Conservation (phyloP, 371 early-diverging fungal species). For the Coemansia linderi region DNA sequence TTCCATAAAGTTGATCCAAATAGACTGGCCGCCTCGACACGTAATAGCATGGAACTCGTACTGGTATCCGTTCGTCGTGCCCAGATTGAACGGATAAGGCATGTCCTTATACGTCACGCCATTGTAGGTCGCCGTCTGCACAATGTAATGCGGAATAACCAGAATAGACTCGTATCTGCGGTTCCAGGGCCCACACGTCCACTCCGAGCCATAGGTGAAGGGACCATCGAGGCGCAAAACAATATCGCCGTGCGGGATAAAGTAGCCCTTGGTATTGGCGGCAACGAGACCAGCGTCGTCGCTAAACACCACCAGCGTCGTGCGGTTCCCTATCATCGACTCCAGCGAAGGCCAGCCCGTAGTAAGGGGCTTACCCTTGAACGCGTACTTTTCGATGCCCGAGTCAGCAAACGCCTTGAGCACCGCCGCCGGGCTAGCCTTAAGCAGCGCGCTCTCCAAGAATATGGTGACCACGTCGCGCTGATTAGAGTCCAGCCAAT, state of each 20-base stretch:
- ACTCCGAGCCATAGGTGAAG: slow-evolving; percentile 25
- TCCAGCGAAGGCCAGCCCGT: slow-evolving; percentile 40
- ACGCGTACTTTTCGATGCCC: slow-evolving; percentile 34
- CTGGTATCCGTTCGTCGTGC: slow-evolving; percentile 45
- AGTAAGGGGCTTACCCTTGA: slow-evolving; percentile 22
- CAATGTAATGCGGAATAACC: slow-evolving; percentile 47
- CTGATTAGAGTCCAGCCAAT: slow-evolving; percentile 40
- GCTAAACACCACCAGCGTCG: slow-evolving; percentile 48
- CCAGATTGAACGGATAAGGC: slow-evolving; percentile 48
- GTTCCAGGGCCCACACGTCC: slow-evolving; percentile 46
- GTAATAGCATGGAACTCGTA: slow-evolving; percentile 39
- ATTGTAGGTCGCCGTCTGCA: slow-evolving; percentile 38
- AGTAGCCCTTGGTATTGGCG: slow-evolving; percentile 35
- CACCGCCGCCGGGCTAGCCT: slow-evolving; percentile 34
- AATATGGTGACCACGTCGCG: slow-evolving; percentile 49
- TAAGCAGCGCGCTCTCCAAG: slow-evolving; percentile 29
- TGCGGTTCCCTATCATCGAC: slow-evolving; percentile 36
- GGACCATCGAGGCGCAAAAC: slow-evolving; percentile 47
- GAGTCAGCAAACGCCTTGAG: slow-evolving; percentile 34
- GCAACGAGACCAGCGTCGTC: slow-evolving; percentile 33
- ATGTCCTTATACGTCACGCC: slow-evolving; percentile 30
- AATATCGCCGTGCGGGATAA: slow-evolving; percentile 26
- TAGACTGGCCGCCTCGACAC: slow-evolving; percentile 48
- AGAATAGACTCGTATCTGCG: slow-evolving; percentile 36
- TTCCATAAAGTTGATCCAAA: slow-evolving; percentile 50